These are phyloP conservation scores for Saksenaea oblongispora DNA, from an alignment of 371 early-diverging fungal species.

Conservation along the genomic window DNA sequence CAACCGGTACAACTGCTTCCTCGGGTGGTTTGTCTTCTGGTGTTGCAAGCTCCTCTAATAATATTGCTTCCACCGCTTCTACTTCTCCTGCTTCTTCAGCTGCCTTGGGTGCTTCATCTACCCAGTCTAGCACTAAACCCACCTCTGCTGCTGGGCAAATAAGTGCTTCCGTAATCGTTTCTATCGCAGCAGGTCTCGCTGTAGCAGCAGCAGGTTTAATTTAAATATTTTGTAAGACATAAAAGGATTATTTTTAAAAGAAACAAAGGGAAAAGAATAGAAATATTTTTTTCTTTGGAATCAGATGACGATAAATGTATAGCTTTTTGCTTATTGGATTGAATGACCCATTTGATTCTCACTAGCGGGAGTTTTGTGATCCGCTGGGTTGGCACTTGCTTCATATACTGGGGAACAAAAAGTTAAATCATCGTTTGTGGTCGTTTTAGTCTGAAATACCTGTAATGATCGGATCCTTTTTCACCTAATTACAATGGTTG, in stretches of 20 bases:
- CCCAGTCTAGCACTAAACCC: background rate
- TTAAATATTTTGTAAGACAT: background rate
- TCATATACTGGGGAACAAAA: slow-evolving; percentile 67
- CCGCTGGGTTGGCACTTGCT: slow-evolving; percentile 78
- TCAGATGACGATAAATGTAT: too few species aligned
- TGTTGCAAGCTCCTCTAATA: background rate
- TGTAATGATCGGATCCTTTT: slow-evolving; percentile 71
- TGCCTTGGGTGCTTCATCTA: background rate
- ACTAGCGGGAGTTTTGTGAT: slow-evolving; percentile 68
- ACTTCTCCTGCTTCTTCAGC: background rate
- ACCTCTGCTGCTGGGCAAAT: background rate
- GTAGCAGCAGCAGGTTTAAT: background rate
- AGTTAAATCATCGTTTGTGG: background rate
- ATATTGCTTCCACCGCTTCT: background rate
- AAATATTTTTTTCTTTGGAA: too few species aligned
- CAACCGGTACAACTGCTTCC: background rate
- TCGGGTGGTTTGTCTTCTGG: background rate
- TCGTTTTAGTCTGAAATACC: slow-evolving; percentile 12
- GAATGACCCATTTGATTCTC: slow-evolving; percentile 40
- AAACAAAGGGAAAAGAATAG: background rate
- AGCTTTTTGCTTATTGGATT: slow-evolving; percentile 32
- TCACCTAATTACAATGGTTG: slow-evolving; percentile 50
- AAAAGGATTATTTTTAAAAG: background rate
- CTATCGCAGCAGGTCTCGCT: background rate
- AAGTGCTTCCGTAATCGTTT: background rate